Evolutionary conservation across 148 eudicot species (phyloP).

Genomic region (Persicaria tinctoria): DNA sequence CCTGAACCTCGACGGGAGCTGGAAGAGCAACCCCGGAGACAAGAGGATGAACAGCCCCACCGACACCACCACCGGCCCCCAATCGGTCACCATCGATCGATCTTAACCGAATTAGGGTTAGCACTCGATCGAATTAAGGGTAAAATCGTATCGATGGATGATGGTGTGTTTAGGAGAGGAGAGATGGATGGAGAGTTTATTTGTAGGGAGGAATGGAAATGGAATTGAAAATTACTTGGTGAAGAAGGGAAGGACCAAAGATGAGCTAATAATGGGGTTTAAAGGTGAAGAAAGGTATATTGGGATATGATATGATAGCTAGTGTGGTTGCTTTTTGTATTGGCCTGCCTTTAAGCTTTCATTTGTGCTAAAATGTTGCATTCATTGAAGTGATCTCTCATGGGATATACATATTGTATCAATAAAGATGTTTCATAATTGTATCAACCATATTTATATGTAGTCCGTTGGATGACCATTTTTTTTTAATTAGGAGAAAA

Average conservation of each 20-base stretch:
- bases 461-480: too few species aligned
- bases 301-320: background rate
- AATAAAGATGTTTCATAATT: background rate
- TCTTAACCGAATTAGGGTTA: background rate
- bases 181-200: background rate
- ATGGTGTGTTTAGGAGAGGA: too few species aligned
- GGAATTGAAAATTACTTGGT: background rate
- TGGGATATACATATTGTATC: background rate
- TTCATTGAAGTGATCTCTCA: background rate
- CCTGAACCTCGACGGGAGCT: conserved; percentile 60
- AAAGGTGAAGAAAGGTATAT: conserved; percentile 9
- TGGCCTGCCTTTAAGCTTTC: background rate
- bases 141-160: too few species aligned
- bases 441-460: background rate
- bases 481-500: too few species aligned
- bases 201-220: background rate
- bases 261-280: background rate
- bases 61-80: conserved; percentile 76
- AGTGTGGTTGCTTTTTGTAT: background rate
- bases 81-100: conserved; percentile 35
- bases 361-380: background rate
- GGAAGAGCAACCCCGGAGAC: conserved; percentile 70
- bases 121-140: too few species aligned
- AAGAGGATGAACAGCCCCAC: conserved; percentile 56
- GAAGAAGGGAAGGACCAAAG: conserved; percentile 3